Evolutionary conservation across 345 rosid genomes (phyloP), one percentile per base, ranked within the genome.

Genomic region (Zanthoxylum bungeanum): DNA sequence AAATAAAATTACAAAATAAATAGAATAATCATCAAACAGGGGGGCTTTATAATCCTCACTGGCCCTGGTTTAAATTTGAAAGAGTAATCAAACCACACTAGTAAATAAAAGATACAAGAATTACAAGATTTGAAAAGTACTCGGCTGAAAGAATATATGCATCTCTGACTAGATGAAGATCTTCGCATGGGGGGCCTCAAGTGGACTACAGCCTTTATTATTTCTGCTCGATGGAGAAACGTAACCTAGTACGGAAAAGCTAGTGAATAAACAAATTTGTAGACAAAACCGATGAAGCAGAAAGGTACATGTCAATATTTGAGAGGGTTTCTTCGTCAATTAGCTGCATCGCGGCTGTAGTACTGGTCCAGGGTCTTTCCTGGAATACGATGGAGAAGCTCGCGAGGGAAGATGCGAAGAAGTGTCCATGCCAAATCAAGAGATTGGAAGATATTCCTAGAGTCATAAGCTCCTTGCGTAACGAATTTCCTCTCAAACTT

Each of bases 331-430:
- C 47, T 68, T 60, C 76, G 46, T 83, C 81, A 88, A 55, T 81
- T 85, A 57, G 82, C 60, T 39, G 88, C 75, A 67, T 94, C 97
- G 51, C 97, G 88, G 78, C 89, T 92, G 80, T 95, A 95, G 85
- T 60, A 95, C 52, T 70, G 88, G 61, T 95, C 99, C 0, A 95
- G 90, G 9, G 96, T 91, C 85, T 95, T 95, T 4, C 97, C 99
- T 11, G 99, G 99, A 66, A 95, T 91, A 79, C 99, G 96, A 66
- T 92, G 97, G 73, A 92, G 99, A 72, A 95, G 96, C 79, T 95
- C 98, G 14, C 99, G 97, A 0, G 99, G 99, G 82, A 95, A 95
- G 80, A 95, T 92, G 68, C 97, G 98, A 50, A 95, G 99, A 63
- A 95, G 79, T 4, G 97, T 87, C 97, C 98, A 93, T 24, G 98